Evolutionary conservation across 2,329 filamentous ascomycete genomes (phyloP).

Genomic region (Pseudocercospora macadamiae): DNA sequence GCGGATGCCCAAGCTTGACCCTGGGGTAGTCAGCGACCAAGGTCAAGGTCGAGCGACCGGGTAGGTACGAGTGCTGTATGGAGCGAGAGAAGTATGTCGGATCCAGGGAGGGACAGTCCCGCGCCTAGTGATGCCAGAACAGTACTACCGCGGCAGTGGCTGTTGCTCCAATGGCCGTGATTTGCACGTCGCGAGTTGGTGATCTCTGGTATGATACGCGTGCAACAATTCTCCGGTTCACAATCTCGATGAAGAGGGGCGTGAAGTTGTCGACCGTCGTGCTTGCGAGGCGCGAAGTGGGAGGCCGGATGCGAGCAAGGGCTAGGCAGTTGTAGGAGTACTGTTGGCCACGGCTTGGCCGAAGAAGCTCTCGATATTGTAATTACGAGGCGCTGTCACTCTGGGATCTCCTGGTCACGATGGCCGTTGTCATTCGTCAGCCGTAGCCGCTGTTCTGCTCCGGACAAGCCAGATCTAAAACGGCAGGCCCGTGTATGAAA

Average conservation of each 20-base stretch:
- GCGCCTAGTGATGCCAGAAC: conserved; percentile 17
- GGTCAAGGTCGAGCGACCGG: conserved; percentile 29
- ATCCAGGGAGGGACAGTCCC: conserved; percentile 21
- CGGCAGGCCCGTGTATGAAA: conserved; percentile 16
- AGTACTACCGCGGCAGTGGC: conserved; percentile 18
- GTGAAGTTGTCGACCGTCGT: neutral
- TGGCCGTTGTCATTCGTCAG: conserved; percentile 1
- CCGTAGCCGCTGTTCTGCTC: neutral
- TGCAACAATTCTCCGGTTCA: conserved; percentile 15
- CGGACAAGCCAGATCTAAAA: conserved; percentile 9
- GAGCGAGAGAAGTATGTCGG: conserved; percentile 3
- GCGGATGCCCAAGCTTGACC: conserved; percentile 23
- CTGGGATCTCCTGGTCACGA: conserved; percentile 13
- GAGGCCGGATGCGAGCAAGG: neutral
- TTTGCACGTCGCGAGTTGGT: conserved; percentile 10
- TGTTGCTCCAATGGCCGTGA: conserved; percentile 14
- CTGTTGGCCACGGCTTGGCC: neutral
- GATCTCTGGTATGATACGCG: conserved; percentile 6
- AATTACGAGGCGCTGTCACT: conserved; percentile 20
- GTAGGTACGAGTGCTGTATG: conserved; percentile 17
- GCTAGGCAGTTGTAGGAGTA: neutral
- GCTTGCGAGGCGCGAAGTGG: neutral
- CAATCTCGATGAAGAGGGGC: neutral
- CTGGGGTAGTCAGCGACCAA: conserved; percentile 27
- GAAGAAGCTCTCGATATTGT: conserved; percentile 13